A percentile compares a stretch with the other conserved stretches of the same genome.
Evolutionary conservation across 768 basidiomycete genomes (phyloP).

Genomic region (Trametes gibbosa): DNA sequence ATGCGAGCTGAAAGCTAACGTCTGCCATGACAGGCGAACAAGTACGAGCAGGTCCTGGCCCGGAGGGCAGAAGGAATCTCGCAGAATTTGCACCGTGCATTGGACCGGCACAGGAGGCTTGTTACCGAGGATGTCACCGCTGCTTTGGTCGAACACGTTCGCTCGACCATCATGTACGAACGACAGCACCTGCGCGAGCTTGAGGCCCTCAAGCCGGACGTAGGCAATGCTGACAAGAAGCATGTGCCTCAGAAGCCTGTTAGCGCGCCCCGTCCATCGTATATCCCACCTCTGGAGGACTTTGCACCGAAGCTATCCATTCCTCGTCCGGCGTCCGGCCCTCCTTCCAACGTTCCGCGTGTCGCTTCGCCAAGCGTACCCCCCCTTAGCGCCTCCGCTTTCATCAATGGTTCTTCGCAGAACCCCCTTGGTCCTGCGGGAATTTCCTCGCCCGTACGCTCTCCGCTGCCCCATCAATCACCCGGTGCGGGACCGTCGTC

Average conservation of each 20-base stretch:
- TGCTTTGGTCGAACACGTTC: slow-evolving; percentile 89
- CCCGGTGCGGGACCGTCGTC: slow-evolving; percentile 58
- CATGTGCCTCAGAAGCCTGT: slow-evolving; percentile 44
- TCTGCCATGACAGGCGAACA: slow-evolving; percentile 63
- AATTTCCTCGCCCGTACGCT: not conserved
- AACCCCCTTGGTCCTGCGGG: slow-evolving; percentile 1
- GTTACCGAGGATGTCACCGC: slow-evolving; percentile 91
- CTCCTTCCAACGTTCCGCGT: slow-evolving; percentile 22
- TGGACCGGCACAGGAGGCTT: slow-evolving; percentile 79
- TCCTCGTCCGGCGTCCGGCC: slow-evolving; percentile 21
- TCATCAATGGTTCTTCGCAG: slow-evolving; percentile 2
- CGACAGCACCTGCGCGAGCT: slow-evolving; percentile 84
- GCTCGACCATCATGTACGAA: slow-evolving; percentile 90
- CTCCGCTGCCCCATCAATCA: slow-evolving; percentile 40
- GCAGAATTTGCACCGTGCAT: slow-evolving; percentile 84
- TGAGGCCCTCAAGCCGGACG: slow-evolving; percentile 77
- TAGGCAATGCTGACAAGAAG: slow-evolving; percentile 66
- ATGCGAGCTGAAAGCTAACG: slow-evolving; percentile 10
- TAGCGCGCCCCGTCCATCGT: slow-evolving; percentile 56
- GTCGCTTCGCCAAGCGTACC: slow-evolving; percentile 16
- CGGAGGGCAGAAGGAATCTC: slow-evolving; percentile 92
- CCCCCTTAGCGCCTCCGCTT: slow-evolving; percentile 1
- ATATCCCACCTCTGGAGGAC: slow-evolving; percentile 66
- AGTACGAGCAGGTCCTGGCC: slow-evolving; percentile 82
- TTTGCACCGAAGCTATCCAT: slow-evolving; percentile 38